A percentile compares a stretch with the other conserved stretches of the same genome.
phyloP scores from a whole-genome alignment of 2,329 filamentous ascomycete genomes.

The Phyllachora maydis region DNA sequence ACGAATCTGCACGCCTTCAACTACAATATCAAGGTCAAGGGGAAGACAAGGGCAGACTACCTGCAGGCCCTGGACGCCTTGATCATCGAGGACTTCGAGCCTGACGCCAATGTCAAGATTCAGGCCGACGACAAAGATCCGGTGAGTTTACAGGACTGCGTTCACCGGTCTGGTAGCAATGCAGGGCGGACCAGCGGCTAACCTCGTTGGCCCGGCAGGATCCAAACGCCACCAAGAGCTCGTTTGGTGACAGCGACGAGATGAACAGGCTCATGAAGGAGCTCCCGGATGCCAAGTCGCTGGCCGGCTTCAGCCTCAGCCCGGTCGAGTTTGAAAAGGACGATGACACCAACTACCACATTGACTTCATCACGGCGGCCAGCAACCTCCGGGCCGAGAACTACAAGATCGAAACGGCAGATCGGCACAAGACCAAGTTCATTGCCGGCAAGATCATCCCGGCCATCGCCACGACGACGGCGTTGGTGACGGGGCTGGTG shows the following conservation, averaged over 20 bases:
- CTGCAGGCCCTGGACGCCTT: constrained; percentile 68
- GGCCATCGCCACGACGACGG: constrained; percentile 92
- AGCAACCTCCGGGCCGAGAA: constrained; percentile 95
- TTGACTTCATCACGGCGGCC: constrained; percentile 94
- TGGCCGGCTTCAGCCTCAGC: constrained; percentile 74
- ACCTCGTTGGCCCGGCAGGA: constrained; percentile 32
- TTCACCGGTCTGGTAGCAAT: too few species aligned
- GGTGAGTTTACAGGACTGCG: constrained; percentile 26
- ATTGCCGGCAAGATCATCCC: constrained; percentile 99
- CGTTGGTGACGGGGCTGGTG: constrained; percentile 83
- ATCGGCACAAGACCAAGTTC: constrained; percentile 97
- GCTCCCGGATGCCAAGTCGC: constrained; percentile 57
- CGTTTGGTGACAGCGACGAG: constrained; percentile 55
- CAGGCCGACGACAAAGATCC: constrained; percentile 91
- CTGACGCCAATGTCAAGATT: constrained; percentile 82
- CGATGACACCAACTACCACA: constrained; percentile 93
- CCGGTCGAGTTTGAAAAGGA: constrained; percentile 97
- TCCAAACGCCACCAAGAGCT: constrained; percentile 55
- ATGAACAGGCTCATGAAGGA: constrained; percentile 49
- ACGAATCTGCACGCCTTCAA: constrained; percentile 95
- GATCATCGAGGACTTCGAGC: constrained; percentile 88
- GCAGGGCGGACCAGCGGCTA: constrained; percentile 4
- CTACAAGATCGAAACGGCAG: constrained; percentile 86
- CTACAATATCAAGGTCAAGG: constrained; percentile 83
- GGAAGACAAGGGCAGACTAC: constrained; percentile 50